A percentile compares a stretch with the other conserved stretches of the same genome.
Conservation (phyloP, 768 basidiomycete species). For the Termitomyces sp. region DNA sequence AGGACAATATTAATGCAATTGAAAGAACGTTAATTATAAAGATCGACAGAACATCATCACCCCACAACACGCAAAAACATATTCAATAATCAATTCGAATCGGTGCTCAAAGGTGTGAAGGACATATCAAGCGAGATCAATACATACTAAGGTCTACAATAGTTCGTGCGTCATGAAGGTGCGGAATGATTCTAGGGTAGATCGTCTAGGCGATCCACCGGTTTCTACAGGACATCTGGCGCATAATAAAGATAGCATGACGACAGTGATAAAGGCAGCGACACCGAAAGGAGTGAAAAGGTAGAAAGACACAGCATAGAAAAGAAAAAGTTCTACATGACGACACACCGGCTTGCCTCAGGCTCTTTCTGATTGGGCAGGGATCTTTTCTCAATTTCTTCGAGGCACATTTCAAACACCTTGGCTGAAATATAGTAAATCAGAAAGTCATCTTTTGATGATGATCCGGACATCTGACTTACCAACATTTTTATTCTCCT, state of each 20-base stretch:
- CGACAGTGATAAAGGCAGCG: not conserved
- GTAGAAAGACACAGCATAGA: not conserved
- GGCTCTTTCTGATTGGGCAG: slow-evolving; percentile 43
- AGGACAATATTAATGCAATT: not conserved
- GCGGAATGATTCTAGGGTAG: slow-evolving; percentile 5
- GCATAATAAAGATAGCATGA: not conserved
- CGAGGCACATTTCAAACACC: slow-evolving; percentile 81
- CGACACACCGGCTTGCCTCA: slow-evolving; percentile 27
- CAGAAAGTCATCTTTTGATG: not conserved
- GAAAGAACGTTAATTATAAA: not conserved
- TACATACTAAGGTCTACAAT: slow-evolving; percentile 12
- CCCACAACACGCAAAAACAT: not conserved
- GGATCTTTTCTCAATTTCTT: slow-evolving; percentile 75
- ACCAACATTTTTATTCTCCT: slow-evolving; percentile 85
- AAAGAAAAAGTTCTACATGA: slow-evolving; percentile 27
- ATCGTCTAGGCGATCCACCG: slow-evolving; percentile 1
- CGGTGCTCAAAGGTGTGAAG: not conserved
- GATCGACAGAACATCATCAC: not conserved
- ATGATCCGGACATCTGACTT: slow-evolving; percentile 27
- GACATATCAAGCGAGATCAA: slow-evolving; percentile 5
- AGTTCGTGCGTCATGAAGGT: slow-evolving; percentile 6
- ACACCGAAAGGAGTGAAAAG: slow-evolving; percentile 2
- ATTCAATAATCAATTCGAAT: not conserved
- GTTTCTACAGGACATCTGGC: slow-evolving; percentile 1
- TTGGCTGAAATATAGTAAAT: slow-evolving; percentile 41